Evolutionary conservation across 164 flowering plant genomes (phyloP), one percentile per base, ranked within the genome.

Genomic region (Sedum album): DNA sequence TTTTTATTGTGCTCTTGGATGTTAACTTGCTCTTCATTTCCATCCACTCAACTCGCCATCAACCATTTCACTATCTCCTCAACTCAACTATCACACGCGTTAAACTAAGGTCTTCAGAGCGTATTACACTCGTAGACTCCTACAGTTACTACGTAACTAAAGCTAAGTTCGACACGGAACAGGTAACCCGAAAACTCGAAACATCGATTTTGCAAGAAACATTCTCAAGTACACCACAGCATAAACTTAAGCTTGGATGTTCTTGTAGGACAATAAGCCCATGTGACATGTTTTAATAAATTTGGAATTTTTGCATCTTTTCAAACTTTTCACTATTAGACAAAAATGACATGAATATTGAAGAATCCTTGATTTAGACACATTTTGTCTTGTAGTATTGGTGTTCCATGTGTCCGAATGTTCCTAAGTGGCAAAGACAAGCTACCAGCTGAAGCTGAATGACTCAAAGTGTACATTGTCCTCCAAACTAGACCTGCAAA

Each of bases 381-480:
- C 48, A 23, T 14, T 7, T 7, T 51, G 57, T 53, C 60, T 28
- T 53, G 28, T 53, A 25, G 10, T 13, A 53, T 53, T 53, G 30
- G 48, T 21, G 60, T 53, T n/a, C 60, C 60, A 51, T n/a, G 23
- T 48, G n/a, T 49, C 8, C 26, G 5, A 0, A 49, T 21, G 25
- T 48, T 7, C 17, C 17, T 15, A 11, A 2, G 13, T 42, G 2
- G 15, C 38, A 35, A 35, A 35, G 5, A 3, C 38, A 35, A 35
- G 38, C 5, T 35, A 86, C 87, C 88, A 86, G 77, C 74, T 83
- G 31, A 86, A 86, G 73, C 88, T 85, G 68, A 86, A 73, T 63
- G 84, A 76, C 65, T 87, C 89, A 53, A 83, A 85, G 63, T 82
- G 82, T 65, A 84, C 67, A 62, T 83, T 80, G 8, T 70, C 73